Percentiles rank a stretch among this genome's conserved stretches.
Evolutionary conservation across 176 grass and related monocot species (phyloP).

Genomic region (Hordeum marinum): DNA sequence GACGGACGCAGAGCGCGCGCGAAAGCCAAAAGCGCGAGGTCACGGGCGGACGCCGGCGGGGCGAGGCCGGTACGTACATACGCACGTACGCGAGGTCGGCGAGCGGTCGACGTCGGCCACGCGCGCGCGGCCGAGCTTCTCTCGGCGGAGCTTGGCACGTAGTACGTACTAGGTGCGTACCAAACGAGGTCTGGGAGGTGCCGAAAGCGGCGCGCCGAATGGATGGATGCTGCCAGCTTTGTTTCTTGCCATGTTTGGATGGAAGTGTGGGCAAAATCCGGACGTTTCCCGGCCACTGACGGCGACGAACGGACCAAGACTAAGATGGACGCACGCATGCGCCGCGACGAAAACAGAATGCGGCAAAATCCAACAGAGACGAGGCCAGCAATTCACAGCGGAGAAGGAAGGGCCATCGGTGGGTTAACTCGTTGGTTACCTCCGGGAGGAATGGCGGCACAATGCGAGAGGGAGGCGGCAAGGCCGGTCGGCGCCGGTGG

Average conservation of each 20-base stretch:
- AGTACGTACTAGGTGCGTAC: neutral
- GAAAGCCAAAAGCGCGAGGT: neutral
- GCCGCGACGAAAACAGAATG: neutral
- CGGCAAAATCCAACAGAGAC: neutral
- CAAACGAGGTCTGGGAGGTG: neutral
- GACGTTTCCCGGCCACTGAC: neutral
- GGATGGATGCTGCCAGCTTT: neutral
- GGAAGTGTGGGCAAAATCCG: neutral
- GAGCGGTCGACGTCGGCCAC: slow-evolving; percentile 25
- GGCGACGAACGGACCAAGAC: neutral
- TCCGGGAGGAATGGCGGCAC: neutral
- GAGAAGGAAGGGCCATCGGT: neutral
- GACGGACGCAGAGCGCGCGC: neutral
- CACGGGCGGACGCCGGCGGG: neutral
- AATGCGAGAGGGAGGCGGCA: neutral
- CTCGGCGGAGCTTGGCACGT: neutral
- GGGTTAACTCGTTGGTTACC: neutral
- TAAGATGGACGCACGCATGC: neutral
- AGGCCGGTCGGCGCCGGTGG: neutral
- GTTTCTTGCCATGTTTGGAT: neutral
- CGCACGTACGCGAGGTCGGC: neutral
- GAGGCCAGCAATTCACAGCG: neutral
- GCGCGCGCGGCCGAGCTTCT: neutral
- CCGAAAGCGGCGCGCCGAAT: slow-evolving; percentile 3
- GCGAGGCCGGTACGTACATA: too few species aligned